Evolutionary conservation across 768 basidiomycete species (phyloP).

Genomic region (Russula vinacea): DNA sequence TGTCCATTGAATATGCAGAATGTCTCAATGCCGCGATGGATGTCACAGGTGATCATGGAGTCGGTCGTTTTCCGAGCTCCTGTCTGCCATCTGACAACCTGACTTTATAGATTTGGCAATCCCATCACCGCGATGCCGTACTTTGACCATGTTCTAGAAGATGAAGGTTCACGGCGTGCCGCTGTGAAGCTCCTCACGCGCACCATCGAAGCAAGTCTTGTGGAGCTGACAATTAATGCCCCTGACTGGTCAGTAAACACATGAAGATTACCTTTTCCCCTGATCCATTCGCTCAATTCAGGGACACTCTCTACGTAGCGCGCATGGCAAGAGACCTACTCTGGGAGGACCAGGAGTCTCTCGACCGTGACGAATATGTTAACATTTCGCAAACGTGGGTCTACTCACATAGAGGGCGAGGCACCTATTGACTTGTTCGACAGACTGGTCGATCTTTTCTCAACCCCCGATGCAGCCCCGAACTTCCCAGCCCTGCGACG

Average conservation of each 20-base stretch:
- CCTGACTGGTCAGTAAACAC: constrained; percentile 75
- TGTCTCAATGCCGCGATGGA: constrained; percentile 3
- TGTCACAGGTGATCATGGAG: constrained; percentile 65
- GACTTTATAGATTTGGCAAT: constrained; percentile 64
- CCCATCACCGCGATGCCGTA: constrained; percentile 76
- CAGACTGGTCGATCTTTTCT: constrained; percentile 87
- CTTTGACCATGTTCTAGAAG: constrained; percentile 72
- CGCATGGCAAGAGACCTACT: constrained; percentile 91
- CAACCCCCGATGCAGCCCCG: constrained; percentile 58
- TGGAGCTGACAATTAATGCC: constrained; percentile 82
- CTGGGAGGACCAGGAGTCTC: constrained; percentile 79
- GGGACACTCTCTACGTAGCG: constrained; percentile 87
- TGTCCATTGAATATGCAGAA: neutral
- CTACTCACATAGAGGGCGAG: constrained; percentile 7
- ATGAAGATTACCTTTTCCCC: neutral
- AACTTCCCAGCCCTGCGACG: constrained; percentile 61
- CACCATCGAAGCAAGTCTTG: constrained; percentile 64
- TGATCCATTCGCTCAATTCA: constrained; percentile 35
- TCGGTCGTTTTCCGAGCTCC: constrained; percentile 38
- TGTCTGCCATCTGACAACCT: constrained; percentile 9
- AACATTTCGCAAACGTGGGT: constrained; percentile 86
- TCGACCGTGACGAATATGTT: constrained; percentile 80
- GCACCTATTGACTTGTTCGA: constrained; percentile 15
- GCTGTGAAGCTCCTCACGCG: constrained; percentile 87
- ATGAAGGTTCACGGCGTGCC: constrained; percentile 64